phyloP scores from a whole-genome alignment of 805 yeast species.

The Suhomyces vadensis region DNA sequence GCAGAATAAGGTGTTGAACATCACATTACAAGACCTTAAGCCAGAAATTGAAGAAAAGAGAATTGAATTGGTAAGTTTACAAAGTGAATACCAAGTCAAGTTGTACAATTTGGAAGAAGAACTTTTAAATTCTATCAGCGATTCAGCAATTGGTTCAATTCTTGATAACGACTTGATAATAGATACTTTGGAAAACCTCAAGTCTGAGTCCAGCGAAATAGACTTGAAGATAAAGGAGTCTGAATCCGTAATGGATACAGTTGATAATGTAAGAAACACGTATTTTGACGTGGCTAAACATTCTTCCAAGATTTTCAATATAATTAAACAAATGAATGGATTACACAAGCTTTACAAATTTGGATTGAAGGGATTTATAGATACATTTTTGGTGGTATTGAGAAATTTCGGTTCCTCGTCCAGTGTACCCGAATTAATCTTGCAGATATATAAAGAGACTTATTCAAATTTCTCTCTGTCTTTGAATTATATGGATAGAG shows the following conservation, averaged over 20 bases:
- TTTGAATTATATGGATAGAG: conserved; percentile 45
- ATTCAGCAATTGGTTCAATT: conserved; percentile 54
- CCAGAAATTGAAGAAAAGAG: conserved; percentile 71
- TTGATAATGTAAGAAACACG: conserved; percentile 47
- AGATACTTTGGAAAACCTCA: conserved; percentile 61
- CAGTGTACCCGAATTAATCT: conserved; percentile 28
- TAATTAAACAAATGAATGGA: conserved; percentile 39
- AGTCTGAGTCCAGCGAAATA: conserved; percentile 59
- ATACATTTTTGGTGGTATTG: conserved; percentile 18
- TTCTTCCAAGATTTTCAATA: conserved; percentile 50
- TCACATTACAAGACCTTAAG: conserved; percentile 50
- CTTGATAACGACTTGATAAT: conserved; percentile 67
- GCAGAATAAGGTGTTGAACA: conserved; percentile 60
- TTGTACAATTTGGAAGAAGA: conserved; percentile 58
- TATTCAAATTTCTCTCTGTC: conserved; percentile 50
- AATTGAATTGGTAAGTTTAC: conserved; percentile 51
- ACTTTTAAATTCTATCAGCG: conserved; percentile 57
- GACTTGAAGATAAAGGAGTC: conserved; percentile 57
- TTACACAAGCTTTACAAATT: conserved; percentile 61
- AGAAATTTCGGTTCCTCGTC: conserved; percentile 16
- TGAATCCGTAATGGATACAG: conserved; percentile 50
- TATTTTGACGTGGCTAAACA: conserved; percentile 58
- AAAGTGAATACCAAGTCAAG: conserved; percentile 57
- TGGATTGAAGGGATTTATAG: conserved; percentile 41
- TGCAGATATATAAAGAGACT: conserved; percentile 45